A percentile compares a stretch with the other conserved stretches of the same genome.
Conservation (phyloP, 805 yeast species). For the Groenewaldozyma tartarivorans region DNA sequence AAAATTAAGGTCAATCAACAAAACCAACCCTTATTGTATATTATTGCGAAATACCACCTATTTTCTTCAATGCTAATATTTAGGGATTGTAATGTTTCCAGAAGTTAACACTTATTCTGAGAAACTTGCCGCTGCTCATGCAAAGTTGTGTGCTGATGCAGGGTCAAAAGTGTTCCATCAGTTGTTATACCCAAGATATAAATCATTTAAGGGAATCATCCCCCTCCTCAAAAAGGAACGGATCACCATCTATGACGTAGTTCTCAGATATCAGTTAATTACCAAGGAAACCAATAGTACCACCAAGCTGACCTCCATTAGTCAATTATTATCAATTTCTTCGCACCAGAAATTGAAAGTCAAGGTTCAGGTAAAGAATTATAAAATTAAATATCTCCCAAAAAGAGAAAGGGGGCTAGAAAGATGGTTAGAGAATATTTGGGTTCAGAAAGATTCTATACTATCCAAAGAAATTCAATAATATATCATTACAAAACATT, state of each 20-base stretch:
- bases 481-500: constrained; percentile 4
- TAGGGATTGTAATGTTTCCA: constrained; percentile 72
- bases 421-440: constrained; percentile 64
- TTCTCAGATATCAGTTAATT: constrained; percentile 45
- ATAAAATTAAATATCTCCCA: constrained; percentile 13
- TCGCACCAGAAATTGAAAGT: constrained; percentile 13
- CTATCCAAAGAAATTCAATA: constrained; percentile 19
- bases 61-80: constrained; percentile 25
- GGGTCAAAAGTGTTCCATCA: constrained; percentile 53
- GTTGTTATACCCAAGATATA: constrained; percentile 68
- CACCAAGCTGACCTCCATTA: not conserved
- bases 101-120: constrained; percentile 55
- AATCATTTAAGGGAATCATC: constrained; percentile 21
- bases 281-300: constrained; percentile 1
- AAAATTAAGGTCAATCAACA: constrained; percentile 2
- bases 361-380: constrained; percentile 11
- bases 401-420: constrained; percentile 23
- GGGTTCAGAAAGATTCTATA: constrained; percentile 60
- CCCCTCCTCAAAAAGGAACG: constrained; percentile 17
- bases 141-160: constrained; percentile 43
- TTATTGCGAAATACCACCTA: constrained; percentile 4
- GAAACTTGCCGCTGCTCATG: constrained; percentile 36
- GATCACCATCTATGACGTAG: constrained; percentile 43
- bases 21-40: constrained; percentile 4
- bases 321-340: not conserved